Evolutionary conservation across 495 filamentous ascomycete species (phyloP), one percentile per base, ranked within the genome.

Genomic region (Hapsidospora chrysogenum): DNA sequence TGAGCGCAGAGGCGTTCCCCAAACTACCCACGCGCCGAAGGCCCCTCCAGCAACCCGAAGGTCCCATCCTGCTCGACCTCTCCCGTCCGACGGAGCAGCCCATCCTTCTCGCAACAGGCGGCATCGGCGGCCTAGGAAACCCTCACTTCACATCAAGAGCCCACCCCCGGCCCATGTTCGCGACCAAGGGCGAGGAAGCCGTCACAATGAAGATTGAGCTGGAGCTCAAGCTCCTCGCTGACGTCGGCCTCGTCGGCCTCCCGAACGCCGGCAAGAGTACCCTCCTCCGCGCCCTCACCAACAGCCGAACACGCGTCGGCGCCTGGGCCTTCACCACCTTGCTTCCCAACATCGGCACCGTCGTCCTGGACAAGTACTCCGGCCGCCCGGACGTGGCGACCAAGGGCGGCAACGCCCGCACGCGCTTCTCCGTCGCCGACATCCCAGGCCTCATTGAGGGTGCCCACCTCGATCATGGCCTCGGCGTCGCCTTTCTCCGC

Each of bases 251-350:
- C 8, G 89, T 97, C 17, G 89, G 89, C 1, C 69, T 94, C 33
- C 92, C 89, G 0, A 97, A 97, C 52, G 89, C 92, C 2, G 89
- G 89, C 9, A 97, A 97, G 52, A 89, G 80, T 50, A 95, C 92
- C 0, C 66, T 97, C 6, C 69, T 95, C 4, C 78, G 89, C 30
- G 78, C 86, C 1, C 56, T 97, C 43, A 92, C 71, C 43, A 77
- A 80, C 43, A 85, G 81, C 53, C 73, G 82, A 30, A 79, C 92
- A 2, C 73, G 92, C 11, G 77, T 97, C 18, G 89, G 89, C 16
- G 72, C 83, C 48, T 97, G 89, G 89, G 89, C 84, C 14, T 97
- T 97, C 49, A 97, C 89, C 4, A 97, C 89, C 0, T 64, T 97
- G 4, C 76, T 81, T 28, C 89, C 89, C 1, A 93, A 85, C 46